phyloP scores from a whole-genome alignment of 805 yeast species.

The Suhomyces pyralidae region DNA sequence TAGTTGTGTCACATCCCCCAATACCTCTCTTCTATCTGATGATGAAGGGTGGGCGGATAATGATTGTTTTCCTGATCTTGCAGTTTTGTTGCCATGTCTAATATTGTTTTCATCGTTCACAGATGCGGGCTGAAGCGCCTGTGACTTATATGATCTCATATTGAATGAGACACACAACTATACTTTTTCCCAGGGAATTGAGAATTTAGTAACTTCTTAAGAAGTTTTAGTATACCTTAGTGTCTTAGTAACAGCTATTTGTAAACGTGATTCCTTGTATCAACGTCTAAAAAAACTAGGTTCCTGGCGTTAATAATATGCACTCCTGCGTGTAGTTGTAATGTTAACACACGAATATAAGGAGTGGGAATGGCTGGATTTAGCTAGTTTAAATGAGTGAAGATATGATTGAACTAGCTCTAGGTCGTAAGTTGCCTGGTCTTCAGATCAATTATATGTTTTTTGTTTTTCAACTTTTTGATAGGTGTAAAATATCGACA shows the following conservation, averaged over 20 bases:
- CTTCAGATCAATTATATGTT: neutral
- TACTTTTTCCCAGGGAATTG: neutral
- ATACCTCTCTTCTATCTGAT: conserved; percentile 22
- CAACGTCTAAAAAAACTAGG: neutral
- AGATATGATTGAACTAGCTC: neutral
- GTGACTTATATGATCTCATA: conserved; percentile 3
- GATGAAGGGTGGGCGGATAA: conserved; percentile 1
- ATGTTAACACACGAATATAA: conserved; percentile 1
- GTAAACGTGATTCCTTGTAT: neutral
- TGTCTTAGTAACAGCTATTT: neutral
- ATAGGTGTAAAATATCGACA: neutral
- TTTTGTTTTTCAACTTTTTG: neutral
- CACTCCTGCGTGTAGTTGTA: conserved; percentile 6
- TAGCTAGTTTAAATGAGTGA: neutral
- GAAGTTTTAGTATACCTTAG: neutral
- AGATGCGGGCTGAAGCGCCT: conserved; percentile 1
- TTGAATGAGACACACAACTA: neutral
- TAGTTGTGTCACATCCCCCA: conserved; percentile 27
- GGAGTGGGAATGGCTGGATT: neutral
- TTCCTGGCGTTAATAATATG: neutral
- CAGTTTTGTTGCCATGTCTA: conserved; percentile 3
- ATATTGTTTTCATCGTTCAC: conserved; percentile 8
- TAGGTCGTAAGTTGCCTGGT: neutral
- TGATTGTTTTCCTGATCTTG: neutral
- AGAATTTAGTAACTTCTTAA: neutral